A percentile compares a stretch with the other conserved stretches of the same genome.
Evolutionary conservation across 495 filamentous ascomycete species (phyloP).

Genomic region (Podospora pseudocomata): DNA sequence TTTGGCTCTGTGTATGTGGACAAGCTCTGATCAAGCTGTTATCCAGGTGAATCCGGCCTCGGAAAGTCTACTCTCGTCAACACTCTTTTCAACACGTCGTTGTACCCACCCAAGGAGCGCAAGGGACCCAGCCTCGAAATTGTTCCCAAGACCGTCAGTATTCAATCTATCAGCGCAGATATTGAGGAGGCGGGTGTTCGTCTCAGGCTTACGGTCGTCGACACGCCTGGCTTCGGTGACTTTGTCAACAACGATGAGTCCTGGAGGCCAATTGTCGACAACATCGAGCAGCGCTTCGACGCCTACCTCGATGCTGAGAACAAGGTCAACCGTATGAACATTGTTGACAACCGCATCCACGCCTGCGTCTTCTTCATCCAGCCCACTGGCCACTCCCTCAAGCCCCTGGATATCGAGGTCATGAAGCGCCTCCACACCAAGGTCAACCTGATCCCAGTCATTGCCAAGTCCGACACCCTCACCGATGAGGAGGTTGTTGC

Average conservation of each 20-base stretch:
- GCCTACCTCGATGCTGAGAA: constrained; percentile 98
- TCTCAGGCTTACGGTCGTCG: constrained; percentile 75
- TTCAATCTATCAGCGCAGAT: constrained; percentile 97
- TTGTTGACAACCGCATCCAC: constrained; percentile 97
- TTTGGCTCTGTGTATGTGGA: background rate
- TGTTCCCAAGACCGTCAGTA: constrained; percentile 97
- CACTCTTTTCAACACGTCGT: constrained; percentile 98
- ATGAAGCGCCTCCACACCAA: constrained; percentile 99
- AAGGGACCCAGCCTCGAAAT: constrained; percentile 95
- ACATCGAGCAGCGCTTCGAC: constrained; percentile 98
- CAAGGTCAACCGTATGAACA: constrained; percentile 99
- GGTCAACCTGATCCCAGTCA: constrained; percentile 99
- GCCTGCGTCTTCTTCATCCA: constrained; percentile 99
- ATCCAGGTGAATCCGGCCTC: constrained; percentile 93
- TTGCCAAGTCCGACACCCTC: constrained; percentile 96
- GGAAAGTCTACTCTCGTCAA: constrained; percentile 99
- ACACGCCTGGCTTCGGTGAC: constrained; percentile 97
- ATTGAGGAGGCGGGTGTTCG: constrained; percentile 99
- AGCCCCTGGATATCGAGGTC: constrained; percentile 98
- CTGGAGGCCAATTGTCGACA: constrained; percentile 97
- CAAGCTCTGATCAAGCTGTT: constrained; percentile 17
- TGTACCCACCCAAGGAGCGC: constrained; percentile 97
- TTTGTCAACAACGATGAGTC: constrained; percentile 99
- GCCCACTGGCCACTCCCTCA: constrained; percentile 97
- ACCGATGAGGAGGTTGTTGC: constrained; percentile 91